Conservation (phyloP, 352 stramenopile species). For the Phytopythium cucurbitacearum region DNA sequence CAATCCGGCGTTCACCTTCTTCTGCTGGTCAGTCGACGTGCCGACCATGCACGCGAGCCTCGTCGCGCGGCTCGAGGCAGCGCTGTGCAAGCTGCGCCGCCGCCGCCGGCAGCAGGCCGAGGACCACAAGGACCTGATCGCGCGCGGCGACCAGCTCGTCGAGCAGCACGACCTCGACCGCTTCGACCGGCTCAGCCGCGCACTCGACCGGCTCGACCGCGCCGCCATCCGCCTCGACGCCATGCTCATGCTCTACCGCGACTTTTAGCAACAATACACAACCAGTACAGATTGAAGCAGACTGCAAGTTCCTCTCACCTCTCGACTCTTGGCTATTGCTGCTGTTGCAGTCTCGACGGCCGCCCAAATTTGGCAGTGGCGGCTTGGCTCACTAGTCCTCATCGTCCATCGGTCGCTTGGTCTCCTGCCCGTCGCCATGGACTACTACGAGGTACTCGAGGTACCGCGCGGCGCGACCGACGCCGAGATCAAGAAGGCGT, state of each 20-base stretch:
- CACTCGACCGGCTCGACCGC: constrained; percentile 80
- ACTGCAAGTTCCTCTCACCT: neutral
- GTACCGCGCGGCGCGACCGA: constrained; percentile 74
- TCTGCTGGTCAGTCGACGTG: constrained; percentile 82
- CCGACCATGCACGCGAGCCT: constrained; percentile 57
- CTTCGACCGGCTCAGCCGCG: constrained; percentile 83
- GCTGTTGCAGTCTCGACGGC: neutral
- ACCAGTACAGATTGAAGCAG: neutral
- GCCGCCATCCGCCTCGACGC: constrained; percentile 77
- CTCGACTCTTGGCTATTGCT: neutral
- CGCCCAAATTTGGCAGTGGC: neutral
- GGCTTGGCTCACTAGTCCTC: too few relatives aligned
- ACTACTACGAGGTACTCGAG: constrained; percentile 92
- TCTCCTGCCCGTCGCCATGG: constrained; percentile 27
- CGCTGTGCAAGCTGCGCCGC: constrained; percentile 64
- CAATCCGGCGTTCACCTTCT: constrained; percentile 86
- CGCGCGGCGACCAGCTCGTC: constrained; percentile 82
- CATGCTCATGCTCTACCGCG: constrained; percentile 87
- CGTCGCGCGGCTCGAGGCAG: constrained; percentile 60
- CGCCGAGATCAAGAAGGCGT: constrained; percentile 93
- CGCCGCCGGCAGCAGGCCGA: constrained; percentile 75
- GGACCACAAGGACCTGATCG: constrained; percentile 87
- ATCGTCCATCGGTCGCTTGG: neutral
- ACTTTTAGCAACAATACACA: constrained; percentile 53
- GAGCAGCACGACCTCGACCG: constrained; percentile 83